Evolutionary conservation across 768 basidiomycete genomes (phyloP).

Genomic region (Suillus cothurnatus): DNA sequence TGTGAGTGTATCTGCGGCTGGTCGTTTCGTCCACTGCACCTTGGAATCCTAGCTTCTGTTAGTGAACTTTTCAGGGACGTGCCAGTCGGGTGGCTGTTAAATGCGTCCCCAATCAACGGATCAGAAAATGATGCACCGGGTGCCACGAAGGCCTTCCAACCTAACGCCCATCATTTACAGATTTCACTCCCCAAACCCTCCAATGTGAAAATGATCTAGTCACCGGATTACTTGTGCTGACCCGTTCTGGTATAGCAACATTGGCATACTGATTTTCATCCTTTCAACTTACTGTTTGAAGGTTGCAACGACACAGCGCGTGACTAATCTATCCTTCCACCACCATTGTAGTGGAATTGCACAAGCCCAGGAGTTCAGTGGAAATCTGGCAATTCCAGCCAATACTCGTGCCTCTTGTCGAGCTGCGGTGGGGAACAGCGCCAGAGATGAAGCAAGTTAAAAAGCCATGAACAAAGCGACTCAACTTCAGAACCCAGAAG

Average conservation of each 20-base stretch:
- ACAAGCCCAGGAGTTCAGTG: neutral
- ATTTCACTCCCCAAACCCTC: neutral
- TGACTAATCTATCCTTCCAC: neutral
- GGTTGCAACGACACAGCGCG: neutral
- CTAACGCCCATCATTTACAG: neutral
- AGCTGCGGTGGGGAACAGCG: slow-evolving; percentile 1
- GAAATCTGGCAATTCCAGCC: neutral
- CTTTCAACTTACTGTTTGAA: slow-evolving; percentile 1
- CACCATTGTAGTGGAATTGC: neutral
- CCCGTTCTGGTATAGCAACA: neutral
- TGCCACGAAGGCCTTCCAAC: neutral
- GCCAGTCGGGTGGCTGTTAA: neutral
- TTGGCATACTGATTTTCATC: neutral
- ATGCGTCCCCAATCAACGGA: neutral
- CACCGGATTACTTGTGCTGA: neutral
- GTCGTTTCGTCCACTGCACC: neutral
- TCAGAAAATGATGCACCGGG: neutral
- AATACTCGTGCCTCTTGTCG: neutral
- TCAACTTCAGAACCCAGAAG: neutral
- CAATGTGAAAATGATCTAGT: neutral
- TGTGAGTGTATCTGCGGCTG: neutral
- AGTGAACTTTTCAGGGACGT: neutral
- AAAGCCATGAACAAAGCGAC: neutral
- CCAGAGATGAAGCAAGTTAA: neutral
- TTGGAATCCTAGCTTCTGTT: neutral